Evolutionary conservation across 176 grass and related monocot species (phyloP).

Genomic region (Leersia perrieri): DNA sequence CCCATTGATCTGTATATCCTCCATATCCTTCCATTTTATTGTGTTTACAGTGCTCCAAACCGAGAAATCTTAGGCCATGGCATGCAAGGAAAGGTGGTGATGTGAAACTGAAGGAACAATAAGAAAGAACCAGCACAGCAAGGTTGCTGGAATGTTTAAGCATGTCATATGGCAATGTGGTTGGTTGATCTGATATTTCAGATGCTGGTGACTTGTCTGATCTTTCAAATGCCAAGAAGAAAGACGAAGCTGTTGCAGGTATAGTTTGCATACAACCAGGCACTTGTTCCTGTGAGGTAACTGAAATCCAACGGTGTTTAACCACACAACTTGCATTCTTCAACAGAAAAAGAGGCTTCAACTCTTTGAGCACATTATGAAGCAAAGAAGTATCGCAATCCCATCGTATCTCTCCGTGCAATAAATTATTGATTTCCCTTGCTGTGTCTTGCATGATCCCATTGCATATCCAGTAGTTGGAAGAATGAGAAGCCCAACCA

Average conservation of each 20-base stretch:
- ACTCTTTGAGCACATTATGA: not conserved
- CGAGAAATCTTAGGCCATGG: not conserved
- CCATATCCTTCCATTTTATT: too few relatives aligned
- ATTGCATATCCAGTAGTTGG: not conserved
- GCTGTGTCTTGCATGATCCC: not conserved
- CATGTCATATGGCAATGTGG: too few relatives aligned
- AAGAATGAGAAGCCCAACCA: not conserved
- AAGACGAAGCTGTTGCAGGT: not conserved
- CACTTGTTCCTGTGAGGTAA: not conserved
- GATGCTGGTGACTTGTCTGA: too few relatives aligned
- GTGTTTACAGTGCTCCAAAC: not conserved
- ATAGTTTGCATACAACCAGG: not conserved
- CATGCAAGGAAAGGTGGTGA: not conserved
- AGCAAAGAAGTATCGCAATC: not conserved
- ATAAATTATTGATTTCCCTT: not conserved
- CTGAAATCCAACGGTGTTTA: not conserved
- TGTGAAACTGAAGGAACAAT: not conserved
- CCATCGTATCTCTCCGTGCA: not conserved
- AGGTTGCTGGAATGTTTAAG: not conserved
- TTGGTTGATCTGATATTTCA: not conserved
- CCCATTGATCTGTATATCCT: not conserved
- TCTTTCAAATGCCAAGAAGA: not conserved
- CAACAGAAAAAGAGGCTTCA: not conserved
- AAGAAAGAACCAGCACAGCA: not conserved
- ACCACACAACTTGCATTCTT: not conserved